Percentiles rank a stretch among this genome's conserved stretches.
Evolutionary conservation across 179 eudicot species (phyloP).

Genomic region (Gypsophila paniculata): DNA sequence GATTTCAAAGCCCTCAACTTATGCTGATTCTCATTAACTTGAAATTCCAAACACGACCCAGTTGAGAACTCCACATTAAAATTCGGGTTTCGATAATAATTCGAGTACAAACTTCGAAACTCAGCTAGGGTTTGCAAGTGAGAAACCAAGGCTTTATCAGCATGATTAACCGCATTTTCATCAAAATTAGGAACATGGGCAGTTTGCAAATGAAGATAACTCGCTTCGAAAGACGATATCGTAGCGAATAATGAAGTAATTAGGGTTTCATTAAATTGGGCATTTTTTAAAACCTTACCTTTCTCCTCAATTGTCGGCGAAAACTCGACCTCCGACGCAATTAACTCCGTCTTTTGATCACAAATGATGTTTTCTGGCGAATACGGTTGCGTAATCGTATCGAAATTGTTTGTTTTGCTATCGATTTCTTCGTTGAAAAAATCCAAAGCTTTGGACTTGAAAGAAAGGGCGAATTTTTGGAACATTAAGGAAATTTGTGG

Average conservation of each 20-base stretch:
- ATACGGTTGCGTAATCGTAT: conserved; percentile 39
- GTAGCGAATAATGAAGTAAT: conserved; percentile 65
- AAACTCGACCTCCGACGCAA: conserved; percentile 8
- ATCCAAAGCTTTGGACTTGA: conserved; percentile 81
- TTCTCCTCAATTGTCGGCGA: conserved; percentile 18
- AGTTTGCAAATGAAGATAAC: conserved; percentile 77
- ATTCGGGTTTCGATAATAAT: conserved; percentile 38
- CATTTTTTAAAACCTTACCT: conserved; percentile 32
- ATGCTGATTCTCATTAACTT: conserved; percentile 95
- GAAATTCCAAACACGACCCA: conserved; percentile 75
- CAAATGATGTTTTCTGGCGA: conserved; percentile 44
- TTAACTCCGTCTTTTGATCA: conserved; percentile 48
- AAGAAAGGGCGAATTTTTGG: conserved; percentile 78
- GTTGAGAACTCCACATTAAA: conserved; percentile 42
- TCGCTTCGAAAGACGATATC: conserved; percentile 75
- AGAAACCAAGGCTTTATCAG: conserved; percentile 59
- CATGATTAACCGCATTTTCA: conserved; percentile 42
- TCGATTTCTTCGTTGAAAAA: conserved; percentile 52
- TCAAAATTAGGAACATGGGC: conserved; percentile 72
- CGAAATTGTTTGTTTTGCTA: conserved; percentile 9
- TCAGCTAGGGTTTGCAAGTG: conserved; percentile 67
- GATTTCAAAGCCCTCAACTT: conserved; percentile 79
- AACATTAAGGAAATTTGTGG: conserved; percentile 82
- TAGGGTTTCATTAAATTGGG: conserved; percentile 48
- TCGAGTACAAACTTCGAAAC: conserved; percentile 48